Conservation (phyloP, 176 grass and related monocot genomes). For the Ananas comosus region DNA sequence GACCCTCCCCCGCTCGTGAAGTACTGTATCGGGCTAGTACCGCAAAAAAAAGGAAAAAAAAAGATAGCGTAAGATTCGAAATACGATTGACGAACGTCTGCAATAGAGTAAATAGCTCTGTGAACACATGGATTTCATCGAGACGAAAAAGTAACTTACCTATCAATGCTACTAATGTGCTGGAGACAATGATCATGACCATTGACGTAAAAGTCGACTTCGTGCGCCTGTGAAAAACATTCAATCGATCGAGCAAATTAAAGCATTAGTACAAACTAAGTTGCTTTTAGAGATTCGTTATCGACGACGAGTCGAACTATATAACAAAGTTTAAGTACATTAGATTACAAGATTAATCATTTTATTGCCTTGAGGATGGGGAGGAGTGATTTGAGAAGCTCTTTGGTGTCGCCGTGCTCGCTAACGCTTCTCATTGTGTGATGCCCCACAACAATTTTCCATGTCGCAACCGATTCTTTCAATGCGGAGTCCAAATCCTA, state of each 20-base stretch:
- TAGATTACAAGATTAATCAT: background rate
- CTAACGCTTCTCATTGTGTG: slow-evolving; percentile 80
- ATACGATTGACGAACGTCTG: background rate
- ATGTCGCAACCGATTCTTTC: slow-evolving; percentile 57
- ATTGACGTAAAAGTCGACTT: slow-evolving; percentile 65
- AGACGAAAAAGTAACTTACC: slow-evolving; percentile 23
- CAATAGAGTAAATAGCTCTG: background rate
- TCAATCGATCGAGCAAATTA: background rate
- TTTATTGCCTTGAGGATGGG: slow-evolving; percentile 58
- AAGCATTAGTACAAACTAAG: background rate
- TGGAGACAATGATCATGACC: slow-evolving; percentile 92
- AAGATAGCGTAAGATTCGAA: slow-evolving; percentile 6
- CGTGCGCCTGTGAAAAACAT: slow-evolving; percentile 23
- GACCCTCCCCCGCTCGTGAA: slow-evolving; percentile 82
- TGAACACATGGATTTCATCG: background rate
- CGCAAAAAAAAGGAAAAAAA: background rate
- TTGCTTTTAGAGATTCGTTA: background rate
- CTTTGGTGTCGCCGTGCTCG: slow-evolving; percentile 69
- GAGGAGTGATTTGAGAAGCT: slow-evolving; percentile 63
- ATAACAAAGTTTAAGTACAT: background rate
- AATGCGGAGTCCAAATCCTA: slow-evolving; percentile 69
- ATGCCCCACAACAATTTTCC: slow-evolving; percentile 82
- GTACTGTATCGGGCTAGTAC: slow-evolving; percentile 64
- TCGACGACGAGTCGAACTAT: too few species aligned
- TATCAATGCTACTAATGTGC: slow-evolving; percentile 87